Evolutionary conservation across 768 basidiomycete species (phyloP).

Genomic region (Suillus sp.): DNA sequence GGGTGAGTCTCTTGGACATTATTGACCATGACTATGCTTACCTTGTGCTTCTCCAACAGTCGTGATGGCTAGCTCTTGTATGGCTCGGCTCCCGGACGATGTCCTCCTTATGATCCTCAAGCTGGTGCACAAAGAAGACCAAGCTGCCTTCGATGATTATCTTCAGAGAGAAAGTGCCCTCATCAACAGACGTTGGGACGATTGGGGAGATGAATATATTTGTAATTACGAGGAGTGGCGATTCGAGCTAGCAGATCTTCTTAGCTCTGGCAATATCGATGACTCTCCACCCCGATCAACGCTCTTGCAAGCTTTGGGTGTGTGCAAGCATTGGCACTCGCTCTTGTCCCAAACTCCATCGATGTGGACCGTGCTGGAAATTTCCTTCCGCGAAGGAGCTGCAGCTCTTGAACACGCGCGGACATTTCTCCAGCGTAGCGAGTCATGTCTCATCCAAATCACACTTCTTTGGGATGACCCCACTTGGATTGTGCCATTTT

Average conservation of each 20-base stretch:
- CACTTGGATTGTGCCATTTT: neutral
- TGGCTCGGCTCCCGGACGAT: neutral
- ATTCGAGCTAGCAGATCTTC: neutral
- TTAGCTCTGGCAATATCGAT: neutral
- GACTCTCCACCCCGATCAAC: neutral
- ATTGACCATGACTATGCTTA: neutral
- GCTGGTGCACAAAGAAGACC: neutral
- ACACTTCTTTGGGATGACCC: slow-evolving; percentile 6
- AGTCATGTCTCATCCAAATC: neutral
- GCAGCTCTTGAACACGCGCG: slow-evolving; percentile 1
- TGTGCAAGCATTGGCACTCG: neutral
- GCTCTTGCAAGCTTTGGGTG: neutral
- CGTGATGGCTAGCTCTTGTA: neutral
- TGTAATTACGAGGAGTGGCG: neutral
- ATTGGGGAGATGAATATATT: neutral
- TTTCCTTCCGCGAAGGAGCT: slow-evolving; percentile 3
- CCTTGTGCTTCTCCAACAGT: neutral
- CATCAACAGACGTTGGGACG: neutral
- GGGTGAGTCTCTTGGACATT: neutral
- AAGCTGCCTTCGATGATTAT: neutral
- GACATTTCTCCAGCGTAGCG: slow-evolving; percentile 1
- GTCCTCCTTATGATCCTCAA: neutral
- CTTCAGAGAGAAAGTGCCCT: neutral
- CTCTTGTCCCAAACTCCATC: neutral
- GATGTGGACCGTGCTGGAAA: neutral